phyloP scores from a whole-genome alignment of 2,329 filamentous ascomycete genomes.

The Oidium heveae region DNA sequence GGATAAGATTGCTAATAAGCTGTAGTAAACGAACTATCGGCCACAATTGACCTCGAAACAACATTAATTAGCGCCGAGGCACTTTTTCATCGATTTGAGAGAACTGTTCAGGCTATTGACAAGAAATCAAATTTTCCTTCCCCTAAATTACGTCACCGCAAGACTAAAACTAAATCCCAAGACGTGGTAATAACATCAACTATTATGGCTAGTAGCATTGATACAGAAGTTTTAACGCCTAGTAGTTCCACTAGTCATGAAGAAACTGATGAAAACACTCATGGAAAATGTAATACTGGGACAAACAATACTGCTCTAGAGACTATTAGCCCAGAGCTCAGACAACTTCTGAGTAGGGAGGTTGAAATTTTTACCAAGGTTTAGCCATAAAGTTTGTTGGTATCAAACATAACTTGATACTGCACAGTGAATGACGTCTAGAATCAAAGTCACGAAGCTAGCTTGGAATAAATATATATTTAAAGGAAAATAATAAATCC shows the following conservation, averaged over 20 bases:
- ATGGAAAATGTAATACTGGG: constrained; percentile 10
- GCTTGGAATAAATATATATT: too few species aligned
- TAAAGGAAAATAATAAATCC: constrained; percentile 13
- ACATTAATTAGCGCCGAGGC: constrained; percentile 72
- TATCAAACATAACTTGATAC: too few species aligned
- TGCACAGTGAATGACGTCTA: too few species aligned
- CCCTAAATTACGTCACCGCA: constrained; percentile 17
- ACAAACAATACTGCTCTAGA: constrained; percentile 4
- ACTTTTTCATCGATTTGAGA: constrained; percentile 68
- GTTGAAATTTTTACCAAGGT: constrained; percentile 16
- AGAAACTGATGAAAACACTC: constrained; percentile 3
- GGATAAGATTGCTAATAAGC: not conserved
- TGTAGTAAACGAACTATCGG: constrained; percentile 78
- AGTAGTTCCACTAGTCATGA: constrained; percentile 1
- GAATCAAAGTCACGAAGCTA: too few species aligned
- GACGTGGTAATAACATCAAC: not conserved
- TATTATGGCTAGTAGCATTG: constrained; percentile 7
- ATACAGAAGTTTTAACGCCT: constrained; percentile 4
- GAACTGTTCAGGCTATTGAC: constrained; percentile 74
- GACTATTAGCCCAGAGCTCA: constrained; percentile 37
- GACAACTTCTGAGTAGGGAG: constrained; percentile 33
- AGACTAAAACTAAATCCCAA: not conserved
- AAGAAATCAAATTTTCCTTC: constrained; percentile 68
- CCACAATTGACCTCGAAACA: constrained; percentile 70
- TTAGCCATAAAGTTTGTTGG: too few species aligned